These are phyloP conservation scores for Melaleuca quinquenervia DNA, from an alignment of 345 rosid species.

Conservation along the genomic window DNA sequence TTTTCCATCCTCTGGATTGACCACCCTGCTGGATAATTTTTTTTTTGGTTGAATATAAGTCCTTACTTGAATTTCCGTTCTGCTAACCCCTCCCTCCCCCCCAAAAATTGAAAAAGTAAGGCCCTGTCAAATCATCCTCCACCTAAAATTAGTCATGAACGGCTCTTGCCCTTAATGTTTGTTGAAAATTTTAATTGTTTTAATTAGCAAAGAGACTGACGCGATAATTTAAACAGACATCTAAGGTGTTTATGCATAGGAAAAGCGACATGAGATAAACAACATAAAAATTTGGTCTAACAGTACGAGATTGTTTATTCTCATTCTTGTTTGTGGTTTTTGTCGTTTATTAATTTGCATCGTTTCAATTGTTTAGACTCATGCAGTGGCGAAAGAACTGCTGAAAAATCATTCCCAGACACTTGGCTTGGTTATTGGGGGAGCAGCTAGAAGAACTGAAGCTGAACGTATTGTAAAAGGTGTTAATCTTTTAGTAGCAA, in stretches of 20 bases:
- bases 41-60: background rate
- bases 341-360: background rate
- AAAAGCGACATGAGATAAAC: background rate
- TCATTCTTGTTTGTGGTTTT: background rate
- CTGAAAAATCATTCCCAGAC: conserved; percentile 83
- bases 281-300: background rate
- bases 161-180: background rate
- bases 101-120: background rate
- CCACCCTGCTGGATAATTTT: background rate
- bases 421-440: conserved; percentile 86
- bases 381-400: conserved; percentile 88
- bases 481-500: conserved; percentile 84
- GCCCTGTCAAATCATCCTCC: background rate
- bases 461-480: conserved; percentile 76
- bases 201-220: background rate
- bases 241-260: background rate
- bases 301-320: background rate
- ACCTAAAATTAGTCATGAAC: background rate
- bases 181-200: background rate
- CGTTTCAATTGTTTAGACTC: conserved; percentile 37
- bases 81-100: background rate
- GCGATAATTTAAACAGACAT: background rate
- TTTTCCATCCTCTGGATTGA: background rate
- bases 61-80: background rate
- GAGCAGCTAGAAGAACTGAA: conserved; percentile 73